phyloP scores from a whole-genome alignment of 140 eudicot species.

The Senecio squalidus region DNA sequence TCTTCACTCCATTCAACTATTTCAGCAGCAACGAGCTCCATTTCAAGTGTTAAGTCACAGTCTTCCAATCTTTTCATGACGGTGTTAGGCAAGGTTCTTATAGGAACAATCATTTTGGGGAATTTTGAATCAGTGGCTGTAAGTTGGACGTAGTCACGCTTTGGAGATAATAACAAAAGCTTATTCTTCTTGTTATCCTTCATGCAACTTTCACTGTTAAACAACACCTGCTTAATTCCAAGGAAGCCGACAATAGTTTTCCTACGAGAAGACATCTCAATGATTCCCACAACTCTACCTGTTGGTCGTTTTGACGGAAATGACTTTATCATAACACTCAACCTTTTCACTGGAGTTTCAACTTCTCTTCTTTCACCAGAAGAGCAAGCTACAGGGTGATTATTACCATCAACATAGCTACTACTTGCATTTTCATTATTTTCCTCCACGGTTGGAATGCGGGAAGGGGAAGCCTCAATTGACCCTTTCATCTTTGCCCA shows the following conservation, averaged over 20 bases:
- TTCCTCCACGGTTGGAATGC: constrained; percentile 28
- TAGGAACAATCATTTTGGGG: constrained; percentile 68
- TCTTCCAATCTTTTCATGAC: constrained; percentile 55
- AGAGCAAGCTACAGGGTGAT: constrained; percentile 22
- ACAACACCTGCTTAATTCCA: constrained; percentile 49
- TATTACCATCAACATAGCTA: constrained; percentile 19
- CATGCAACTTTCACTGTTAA: constrained; percentile 26
- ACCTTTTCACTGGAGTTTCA: constrained; percentile 41
- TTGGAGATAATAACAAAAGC: constrained; percentile 22
- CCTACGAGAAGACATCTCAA: constrained; percentile 67
- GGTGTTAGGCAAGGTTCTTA: constrained; percentile 51
- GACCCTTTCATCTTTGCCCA: constrained; percentile 95
- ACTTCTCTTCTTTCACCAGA: constrained; percentile 22
- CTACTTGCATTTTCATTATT: constrained; percentile 20
- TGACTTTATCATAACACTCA: constrained; percentile 33
- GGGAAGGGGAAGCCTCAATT: constrained; percentile 26
- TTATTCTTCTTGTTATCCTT: constrained; percentile 45
- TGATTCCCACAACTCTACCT: constrained; percentile 74
- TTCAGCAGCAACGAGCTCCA: constrained; percentile 73
- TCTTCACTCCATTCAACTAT: constrained; percentile 77
- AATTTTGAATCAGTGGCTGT: constrained; percentile 64
- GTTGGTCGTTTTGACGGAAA: constrained; percentile 79
- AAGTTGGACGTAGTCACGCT: constrained; percentile 43
- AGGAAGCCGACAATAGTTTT: constrained; percentile 79
- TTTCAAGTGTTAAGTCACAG: constrained; percentile 58